phyloP scores from a whole-genome alignment of 768 basidiomycete species.

The Tubosaeta sp. region DNA sequence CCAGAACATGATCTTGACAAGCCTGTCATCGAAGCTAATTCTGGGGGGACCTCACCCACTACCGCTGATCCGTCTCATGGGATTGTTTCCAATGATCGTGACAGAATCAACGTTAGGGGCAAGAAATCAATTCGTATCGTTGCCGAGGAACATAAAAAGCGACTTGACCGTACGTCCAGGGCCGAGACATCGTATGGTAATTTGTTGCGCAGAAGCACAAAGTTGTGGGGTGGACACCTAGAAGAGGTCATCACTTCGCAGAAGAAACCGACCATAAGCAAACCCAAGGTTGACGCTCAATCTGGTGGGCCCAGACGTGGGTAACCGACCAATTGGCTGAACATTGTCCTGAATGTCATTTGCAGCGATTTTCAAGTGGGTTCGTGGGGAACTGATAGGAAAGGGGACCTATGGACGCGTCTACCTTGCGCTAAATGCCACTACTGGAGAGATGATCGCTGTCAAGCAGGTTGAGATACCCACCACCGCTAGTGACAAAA shows the following conservation, averaged over 20 bases:
- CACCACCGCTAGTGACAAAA: slow-evolving; percentile 85
- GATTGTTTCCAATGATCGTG: slow-evolving; percentile 30
- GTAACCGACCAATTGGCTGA: slow-evolving; percentile 28
- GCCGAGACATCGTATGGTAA: slow-evolving; percentile 49
- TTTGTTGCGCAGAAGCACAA: slow-evolving; percentile 77
- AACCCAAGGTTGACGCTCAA: slow-evolving; percentile 52
- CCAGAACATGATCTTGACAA: slow-evolving; percentile 95
- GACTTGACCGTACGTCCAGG: slow-evolving; percentile 66
- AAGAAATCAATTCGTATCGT: slow-evolving; percentile 94
- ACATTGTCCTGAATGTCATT: slow-evolving; percentile 15
- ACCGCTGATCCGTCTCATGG: slow-evolving; percentile 47
- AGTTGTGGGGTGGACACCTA: slow-evolving; percentile 89
- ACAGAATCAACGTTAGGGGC: slow-evolving; percentile 47
- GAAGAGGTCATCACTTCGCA: slow-evolving; percentile 89
- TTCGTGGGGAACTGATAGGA: slow-evolving; percentile 95
- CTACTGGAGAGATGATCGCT: slow-evolving; percentile 97
- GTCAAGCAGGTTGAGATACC: slow-evolving; percentile 99
- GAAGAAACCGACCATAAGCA: slow-evolving; percentile 42
- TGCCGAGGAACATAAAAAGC: slow-evolving; percentile 81
- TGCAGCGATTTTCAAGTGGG: slow-evolving; percentile 93
- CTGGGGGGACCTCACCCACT: slow-evolving; percentile 76
- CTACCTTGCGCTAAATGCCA: slow-evolving; percentile 92
- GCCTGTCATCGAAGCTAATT: slow-evolving; percentile 85
- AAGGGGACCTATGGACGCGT: slow-evolving; percentile 96
- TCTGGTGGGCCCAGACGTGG: slow-evolving; percentile 64